Conservation (phyloP, 257 asterid genomes). For the Solanum paucissectum region DNA sequence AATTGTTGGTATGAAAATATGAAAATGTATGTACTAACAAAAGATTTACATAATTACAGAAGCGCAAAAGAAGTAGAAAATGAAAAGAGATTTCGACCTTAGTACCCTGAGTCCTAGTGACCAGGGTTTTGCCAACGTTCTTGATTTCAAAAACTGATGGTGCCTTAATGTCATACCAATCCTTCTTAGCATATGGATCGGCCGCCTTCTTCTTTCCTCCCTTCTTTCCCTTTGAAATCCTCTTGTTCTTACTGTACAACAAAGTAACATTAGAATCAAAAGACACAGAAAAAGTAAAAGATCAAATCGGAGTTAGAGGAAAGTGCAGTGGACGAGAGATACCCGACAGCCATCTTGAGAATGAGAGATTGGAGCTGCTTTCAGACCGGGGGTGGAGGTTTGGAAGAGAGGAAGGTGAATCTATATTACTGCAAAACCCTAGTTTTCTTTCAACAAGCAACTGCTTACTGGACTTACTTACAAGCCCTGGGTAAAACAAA, state of each 20-base stretch:
- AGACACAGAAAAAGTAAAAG: background rate
- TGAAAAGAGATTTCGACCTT: constrained; percentile 18
- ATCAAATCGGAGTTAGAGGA: background rate
- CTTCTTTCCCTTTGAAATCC: constrained; percentile 21
- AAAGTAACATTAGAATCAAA: background rate
- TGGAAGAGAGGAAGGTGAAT: background rate
- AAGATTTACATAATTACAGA: background rate
- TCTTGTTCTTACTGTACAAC: constrained; percentile 22
- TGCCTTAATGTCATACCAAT: constrained; percentile 61
- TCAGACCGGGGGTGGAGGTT: background rate
- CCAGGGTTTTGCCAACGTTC: constrained; percentile 53
- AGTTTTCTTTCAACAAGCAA: background rate
- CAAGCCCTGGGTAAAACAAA: background rate
- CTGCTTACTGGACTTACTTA: background rate
- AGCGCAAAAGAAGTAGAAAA: background rate
- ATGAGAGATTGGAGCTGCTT: background rate
- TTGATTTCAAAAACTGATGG: constrained; percentile 39
- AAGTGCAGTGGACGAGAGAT: background rate
- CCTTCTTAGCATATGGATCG: constrained; percentile 60
- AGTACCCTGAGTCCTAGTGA: constrained; percentile 66
- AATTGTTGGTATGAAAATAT: background rate
- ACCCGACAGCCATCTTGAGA: constrained; percentile 1
- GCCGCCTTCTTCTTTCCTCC: constrained; percentile 35
- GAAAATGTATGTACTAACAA: background rate
- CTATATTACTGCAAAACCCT: background rate